Percentiles rank a stretch among this genome's conserved stretches.
Conservation (phyloP, 2,329 filamentous ascomycete genomes). For the Nemania serpens region DNA sequence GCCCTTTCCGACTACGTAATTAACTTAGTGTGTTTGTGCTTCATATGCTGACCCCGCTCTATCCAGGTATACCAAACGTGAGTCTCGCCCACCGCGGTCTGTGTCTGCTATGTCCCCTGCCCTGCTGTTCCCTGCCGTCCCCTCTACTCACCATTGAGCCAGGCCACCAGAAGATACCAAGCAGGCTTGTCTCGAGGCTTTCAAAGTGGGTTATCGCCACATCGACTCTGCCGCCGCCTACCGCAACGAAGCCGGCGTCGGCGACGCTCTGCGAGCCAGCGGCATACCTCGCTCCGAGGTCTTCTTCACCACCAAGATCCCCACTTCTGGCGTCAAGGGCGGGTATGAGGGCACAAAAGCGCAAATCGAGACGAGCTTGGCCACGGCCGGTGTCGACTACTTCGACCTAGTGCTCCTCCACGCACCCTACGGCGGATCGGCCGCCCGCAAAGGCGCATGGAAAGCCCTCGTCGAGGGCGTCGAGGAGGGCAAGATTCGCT, state of each 20-base stretch:
- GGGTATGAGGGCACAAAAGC: slow-evolving; percentile 67
- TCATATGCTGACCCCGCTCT: slow-evolving; percentile 2
- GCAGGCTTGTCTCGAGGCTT: slow-evolving; percentile 49
- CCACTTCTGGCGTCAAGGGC: slow-evolving; percentile 41
- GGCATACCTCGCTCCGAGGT: slow-evolving; percentile 52
- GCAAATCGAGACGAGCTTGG: slow-evolving; percentile 66
- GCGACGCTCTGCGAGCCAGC: slow-evolving; percentile 49
- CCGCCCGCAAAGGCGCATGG: slow-evolving; percentile 63
- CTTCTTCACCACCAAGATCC: slow-evolving; percentile 63
- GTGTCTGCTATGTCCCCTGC: neutral
- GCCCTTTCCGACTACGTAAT: too few species aligned
- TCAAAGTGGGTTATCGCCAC: slow-evolving; percentile 59
- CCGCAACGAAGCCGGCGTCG: slow-evolving; percentile 55
- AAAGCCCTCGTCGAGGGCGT: slow-evolving; percentile 66
- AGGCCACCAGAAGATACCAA: slow-evolving; percentile 46
- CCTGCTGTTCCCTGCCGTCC: neutral
- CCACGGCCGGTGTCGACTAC: slow-evolving; percentile 66
- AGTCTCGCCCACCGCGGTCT: slow-evolving; percentile 28
- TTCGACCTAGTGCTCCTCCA: slow-evolving; percentile 70
- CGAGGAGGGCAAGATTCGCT: slow-evolving; percentile 64
- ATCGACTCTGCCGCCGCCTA: slow-evolving; percentile 60
- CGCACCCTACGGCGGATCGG: slow-evolving; percentile 62
- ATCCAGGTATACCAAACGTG: slow-evolving; percentile 60
- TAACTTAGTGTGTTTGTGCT: neutral
- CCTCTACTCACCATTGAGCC: slow-evolving; percentile 25